Base-by-base conservation (phyloP, 225 moss, liverwort and hornwort genomes). In the Thuidium tamariscinum region DNA sequence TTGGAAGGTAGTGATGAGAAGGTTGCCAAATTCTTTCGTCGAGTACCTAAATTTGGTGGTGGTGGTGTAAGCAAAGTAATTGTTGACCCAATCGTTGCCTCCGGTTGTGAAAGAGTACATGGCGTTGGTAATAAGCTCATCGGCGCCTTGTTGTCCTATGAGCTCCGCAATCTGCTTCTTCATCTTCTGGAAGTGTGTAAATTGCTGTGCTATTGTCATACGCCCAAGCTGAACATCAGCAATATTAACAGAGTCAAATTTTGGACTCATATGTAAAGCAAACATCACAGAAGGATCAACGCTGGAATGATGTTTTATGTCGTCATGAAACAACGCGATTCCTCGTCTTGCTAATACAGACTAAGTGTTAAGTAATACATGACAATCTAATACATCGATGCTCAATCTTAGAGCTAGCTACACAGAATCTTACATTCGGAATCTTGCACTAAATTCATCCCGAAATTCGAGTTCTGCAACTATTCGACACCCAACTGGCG, bases 71-170 rank as follows among this genome's bases (percentile, higher is more conserved):
- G 93, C 89, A 64, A 87, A 36, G 57, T 90, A 95, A 82, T 95
- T 95, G 91, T 95, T 95, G 77, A 94, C 89, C 63, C 87, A 95
- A 66, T 95, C 95, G 76, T 95, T 95, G 9, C 95, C 93, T 71
- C 95, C 95, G 11, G 93, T 22, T 3, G 91, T 91, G 84, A 93
- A 87, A 14, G 90, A 88, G 85, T 92, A 92, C 27, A 95, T 10
- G 32, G 95, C 89, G 61, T 85, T 87, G 27, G 9, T 78, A 11
- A 95, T 88, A 2, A 94, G 69, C 19, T 91, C 71, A 57, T 90
- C 80, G 2, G 92, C 89, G 19, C 52, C 91, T 32, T 87, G 86
- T 55, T 88, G 86, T 46, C 91, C 93, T 14, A 95, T 79, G 5
- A 91, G 67, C 41, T 52, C 30, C 16, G 87, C 87, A n/a, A 95